Evolutionary conservation across 148 eudicot species (phyloP).

Genomic region (Rhododendron kiyosumense): DNA sequence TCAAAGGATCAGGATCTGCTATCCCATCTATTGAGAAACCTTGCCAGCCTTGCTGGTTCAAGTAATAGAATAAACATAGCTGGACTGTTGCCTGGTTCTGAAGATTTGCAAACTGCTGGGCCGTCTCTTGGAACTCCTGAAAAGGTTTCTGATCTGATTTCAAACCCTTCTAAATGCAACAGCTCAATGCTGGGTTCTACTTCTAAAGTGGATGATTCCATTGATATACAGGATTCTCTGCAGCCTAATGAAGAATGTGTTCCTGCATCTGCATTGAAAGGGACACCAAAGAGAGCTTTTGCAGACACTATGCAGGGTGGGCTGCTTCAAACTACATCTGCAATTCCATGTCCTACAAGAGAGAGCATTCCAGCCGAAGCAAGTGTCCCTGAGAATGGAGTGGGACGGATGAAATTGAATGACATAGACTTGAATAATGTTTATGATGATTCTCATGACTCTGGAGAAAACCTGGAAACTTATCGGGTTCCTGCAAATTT

Average conservation of each 20-base stretch:
- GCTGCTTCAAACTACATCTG: conserved; percentile 22
- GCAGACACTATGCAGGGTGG: conserved; percentile 19
- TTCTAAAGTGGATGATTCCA: conserved; percentile 17
- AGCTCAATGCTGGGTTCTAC: background rate
- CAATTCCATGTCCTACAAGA: conserved; percentile 16
- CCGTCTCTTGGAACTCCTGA: conserved; percentile 35
- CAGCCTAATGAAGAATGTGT: conserved; percentile 28
- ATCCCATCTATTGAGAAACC: conserved; percentile 70
- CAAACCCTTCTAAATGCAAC: background rate
- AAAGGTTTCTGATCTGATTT: conserved; percentile 46
- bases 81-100: conserved; percentile 46
- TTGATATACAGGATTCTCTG: conserved; percentile 37
- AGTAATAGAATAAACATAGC: conserved; percentile 35
- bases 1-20: conserved; percentile 72
- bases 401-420: conserved; percentile 29
- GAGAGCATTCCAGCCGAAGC: conserved; percentile 25
- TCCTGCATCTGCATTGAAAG: conserved; percentile 19
- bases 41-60: conserved; percentile 57
- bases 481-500: conserved; percentile 19
- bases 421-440: conserved; percentile 72
- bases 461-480: conserved; percentile 30
- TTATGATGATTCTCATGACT: conserved; percentile 62
- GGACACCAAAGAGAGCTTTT: conserved; percentile 21
- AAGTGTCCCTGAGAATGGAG: conserved; percentile 20
- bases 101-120: conserved; percentile 41